Evolutionary conservation across 768 basidiomycete species (phyloP).

Genomic region (Pisolithus microcarpus): DNA sequence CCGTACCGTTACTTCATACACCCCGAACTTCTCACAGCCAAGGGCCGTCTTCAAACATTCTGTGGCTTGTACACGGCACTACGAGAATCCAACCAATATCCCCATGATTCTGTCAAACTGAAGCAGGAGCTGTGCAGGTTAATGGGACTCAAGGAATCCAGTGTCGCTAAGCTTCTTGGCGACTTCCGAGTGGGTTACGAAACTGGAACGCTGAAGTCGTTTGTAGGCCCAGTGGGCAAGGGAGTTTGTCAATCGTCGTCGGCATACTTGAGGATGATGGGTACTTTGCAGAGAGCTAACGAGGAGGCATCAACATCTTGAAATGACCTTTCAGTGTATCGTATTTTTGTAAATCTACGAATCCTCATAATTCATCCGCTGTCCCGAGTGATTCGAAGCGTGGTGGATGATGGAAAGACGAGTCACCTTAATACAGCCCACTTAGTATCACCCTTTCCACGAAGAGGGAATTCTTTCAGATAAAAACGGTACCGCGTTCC

Average conservation of each 20-base stretch:
- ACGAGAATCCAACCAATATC: constrained; percentile 13
- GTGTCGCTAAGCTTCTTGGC: constrained; percentile 29
- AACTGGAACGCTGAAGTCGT: constrained; percentile 25
- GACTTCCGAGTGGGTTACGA: constrained; percentile 29
- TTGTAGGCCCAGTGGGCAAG: constrained; percentile 36
- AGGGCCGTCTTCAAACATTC: constrained; percentile 68
- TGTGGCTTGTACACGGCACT: constrained; percentile 40
- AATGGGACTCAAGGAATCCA: constrained; percentile 27
- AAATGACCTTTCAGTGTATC: not conserved
- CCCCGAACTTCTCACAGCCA: constrained; percentile 51
- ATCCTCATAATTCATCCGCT: too few relatives aligned
- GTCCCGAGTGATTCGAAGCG: too few relatives aligned
- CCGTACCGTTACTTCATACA: constrained; percentile 60
- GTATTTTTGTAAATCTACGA: not conserved
- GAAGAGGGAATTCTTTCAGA: too few relatives aligned
- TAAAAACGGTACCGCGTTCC: too few relatives aligned
- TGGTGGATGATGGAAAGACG: too few relatives aligned
- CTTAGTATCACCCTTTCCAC: too few relatives aligned
- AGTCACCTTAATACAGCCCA: too few relatives aligned
- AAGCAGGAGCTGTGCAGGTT: constrained; percentile 25
- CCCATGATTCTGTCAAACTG: constrained; percentile 13
- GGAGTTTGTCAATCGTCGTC: constrained; percentile 32
- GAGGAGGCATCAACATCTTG: not conserved
- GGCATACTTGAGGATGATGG: constrained; percentile 37
- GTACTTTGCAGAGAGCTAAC: constrained; percentile 21